A percentile compares a stretch with the other conserved stretches of the same genome.
Conservation (phyloP, 441 rosid genomes). For the Euphorbia celastroides region DNA sequence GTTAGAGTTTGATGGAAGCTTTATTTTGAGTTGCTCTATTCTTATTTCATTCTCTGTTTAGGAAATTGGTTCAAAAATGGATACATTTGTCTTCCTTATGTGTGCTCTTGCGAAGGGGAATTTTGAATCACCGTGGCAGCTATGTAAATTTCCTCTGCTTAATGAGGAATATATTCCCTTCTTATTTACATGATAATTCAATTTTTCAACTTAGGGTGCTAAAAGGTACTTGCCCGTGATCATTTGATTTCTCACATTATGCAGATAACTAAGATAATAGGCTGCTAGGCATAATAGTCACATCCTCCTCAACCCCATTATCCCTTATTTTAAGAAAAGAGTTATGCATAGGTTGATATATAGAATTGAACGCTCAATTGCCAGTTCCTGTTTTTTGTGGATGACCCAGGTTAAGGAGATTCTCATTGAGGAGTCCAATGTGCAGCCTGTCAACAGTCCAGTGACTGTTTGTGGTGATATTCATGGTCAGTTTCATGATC, state of each 20-base stretch:
- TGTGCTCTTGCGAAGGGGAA: neutral
- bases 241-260: neutral
- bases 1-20: too few species aligned
- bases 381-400: neutral
- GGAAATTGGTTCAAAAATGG: neutral
- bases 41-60: too few species aligned
- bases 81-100: neutral
- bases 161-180: neutral
- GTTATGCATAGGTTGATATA: neutral
- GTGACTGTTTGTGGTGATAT: conserved; percentile 99
- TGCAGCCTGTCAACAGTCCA: conserved; percentile 99
- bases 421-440: conserved; percentile 95
- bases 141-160: neutral
- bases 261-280: neutral
- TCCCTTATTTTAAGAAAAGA: neutral
- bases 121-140: neutral
- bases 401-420: conserved; percentile 78
- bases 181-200: neutral
- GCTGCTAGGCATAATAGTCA: too few species aligned
- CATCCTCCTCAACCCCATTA: neutral
- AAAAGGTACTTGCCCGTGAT: neutral
- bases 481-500: conserved; percentile 99
- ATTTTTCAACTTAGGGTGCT: neutral
- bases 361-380: neutral
- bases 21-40: too few species aligned